A percentile compares a stretch with the other conserved stretches of the same genome.
Conservation (phyloP, 139 green algal species). For the Zygnema cylindricum region DNA sequence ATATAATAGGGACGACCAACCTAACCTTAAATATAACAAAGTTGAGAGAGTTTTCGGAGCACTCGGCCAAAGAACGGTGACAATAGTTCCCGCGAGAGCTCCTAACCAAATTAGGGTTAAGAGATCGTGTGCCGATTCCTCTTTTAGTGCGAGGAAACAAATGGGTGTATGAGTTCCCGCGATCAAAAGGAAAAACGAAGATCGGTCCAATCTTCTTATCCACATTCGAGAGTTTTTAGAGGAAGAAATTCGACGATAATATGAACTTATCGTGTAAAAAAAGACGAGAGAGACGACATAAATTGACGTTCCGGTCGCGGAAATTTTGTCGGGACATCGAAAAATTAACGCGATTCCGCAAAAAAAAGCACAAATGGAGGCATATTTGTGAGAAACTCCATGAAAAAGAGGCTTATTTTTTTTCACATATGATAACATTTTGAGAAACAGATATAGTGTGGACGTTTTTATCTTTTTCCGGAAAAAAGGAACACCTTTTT, state of each 20-base stretch:
- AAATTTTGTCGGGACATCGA: neutral
- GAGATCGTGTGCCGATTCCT: neutral
- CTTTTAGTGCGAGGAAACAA: conserved; percentile 50
- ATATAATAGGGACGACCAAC: neutral
- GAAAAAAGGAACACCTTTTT: no score
- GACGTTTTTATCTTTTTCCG: no score
- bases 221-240: conserved; percentile 19
- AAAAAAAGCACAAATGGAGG: neutral
- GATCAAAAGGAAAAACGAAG: conserved; percentile 66
- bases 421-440: no score
- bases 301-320: neutral
- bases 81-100: conserved; percentile 45
- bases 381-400: conserved; percentile 2
- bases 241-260: conserved; percentile 64
- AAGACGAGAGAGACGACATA: neutral
- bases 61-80: conserved; percentile 60
- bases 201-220: conserved; percentile 63
- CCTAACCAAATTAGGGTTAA: conserved; percentile 57
- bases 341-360: neutral
- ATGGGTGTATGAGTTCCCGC: conserved; percentile 69
- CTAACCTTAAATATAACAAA: neutral
- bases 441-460: no score
- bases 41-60: neutral
- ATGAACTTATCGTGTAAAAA: neutral
- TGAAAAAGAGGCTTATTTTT: conserved; percentile 15